Evolutionary conservation across 2,329 filamentous ascomycete genomes (phyloP), one percentile per base, ranked within the genome.

Genomic region (Pestalotiopsis sp.): DNA sequence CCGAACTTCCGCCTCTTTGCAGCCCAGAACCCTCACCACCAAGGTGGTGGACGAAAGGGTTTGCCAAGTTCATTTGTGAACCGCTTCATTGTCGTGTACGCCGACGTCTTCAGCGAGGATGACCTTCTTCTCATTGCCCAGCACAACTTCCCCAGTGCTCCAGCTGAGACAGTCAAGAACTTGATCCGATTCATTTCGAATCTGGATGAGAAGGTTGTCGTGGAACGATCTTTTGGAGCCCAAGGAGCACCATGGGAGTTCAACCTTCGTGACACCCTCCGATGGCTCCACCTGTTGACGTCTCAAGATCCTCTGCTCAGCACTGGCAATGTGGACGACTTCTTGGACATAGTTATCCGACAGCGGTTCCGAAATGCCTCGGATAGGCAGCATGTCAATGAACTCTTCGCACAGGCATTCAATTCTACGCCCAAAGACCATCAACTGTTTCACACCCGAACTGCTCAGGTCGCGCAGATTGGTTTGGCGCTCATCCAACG

Each of bases 11-110:
- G 92, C n/a, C 88, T 99, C 0, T 99, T 99, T 76, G 96, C 97
- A 14, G 95, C 96, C 0, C 96, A 99, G 78, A 99, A 99, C 77
- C 96, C 96, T 9, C 96, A 99, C 80, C 94, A 98, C 75, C 96
- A 99, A 81, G 96, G 96, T 68, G 95, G 96, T 71, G 96, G 96
- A 11, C 90, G 96, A 74, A 99, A 99, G 81, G 96, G 96, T 52
- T 84, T 99, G 45, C 96, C 96, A 1, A 93, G 92, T 68, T 98
- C 96, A 1, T 99, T 99, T 76, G 96, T 99, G 71, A 98, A 99
- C 79, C 92, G 97, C 61, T 99, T 99, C 79, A 96, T 97, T 49
- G 95, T 99, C 20, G 97, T 99, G 0, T 98, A 98, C 81, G 94
- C 96, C 69, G 96, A 99, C 76, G 89, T 94, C 4, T 96, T 99